Conservation (phyloP, 2,329 filamentous ascomycete genomes). For the Pyricularia pennisetigena region DNA sequence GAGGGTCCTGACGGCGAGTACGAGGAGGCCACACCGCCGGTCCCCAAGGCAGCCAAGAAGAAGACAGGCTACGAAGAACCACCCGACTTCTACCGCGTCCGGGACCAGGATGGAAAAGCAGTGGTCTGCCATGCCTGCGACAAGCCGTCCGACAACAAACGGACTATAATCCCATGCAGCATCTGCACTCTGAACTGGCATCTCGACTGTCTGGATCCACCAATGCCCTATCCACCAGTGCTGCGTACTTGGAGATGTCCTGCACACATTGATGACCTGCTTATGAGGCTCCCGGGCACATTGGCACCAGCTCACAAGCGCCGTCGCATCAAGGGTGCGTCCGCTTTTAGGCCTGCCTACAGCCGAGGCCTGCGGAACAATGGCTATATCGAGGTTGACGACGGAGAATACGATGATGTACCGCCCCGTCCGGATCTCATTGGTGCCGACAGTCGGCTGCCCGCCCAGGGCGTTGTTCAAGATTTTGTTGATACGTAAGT, state of each 20-base stretch:
- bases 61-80: slow-evolving; percentile 50
- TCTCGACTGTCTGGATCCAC: slow-evolving; percentile 82
- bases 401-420: slow-evolving; percentile 41
- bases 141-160: slow-evolving; percentile 48
- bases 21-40: slow-evolving; percentile 49
- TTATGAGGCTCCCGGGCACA: slow-evolving; percentile 45
- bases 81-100: slow-evolving; percentile 58
- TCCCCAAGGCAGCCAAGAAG: slow-evolving; percentile 48
- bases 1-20: slow-evolving; percentile 73
- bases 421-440: slow-evolving; percentile 25
- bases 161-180: slow-evolving; percentile 79
- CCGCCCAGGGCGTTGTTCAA: slow-evolving; percentile 53
- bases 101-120: slow-evolving; percentile 61
- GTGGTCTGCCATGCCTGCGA: slow-evolving; percentile 74
- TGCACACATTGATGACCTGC: slow-evolving; percentile 70
- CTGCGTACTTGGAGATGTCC: slow-evolving; percentile 82
- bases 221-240: slow-evolving; percentile 67
- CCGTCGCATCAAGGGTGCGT: slow-evolving; percentile 47
- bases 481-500: slow-evolving; percentile 53
- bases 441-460: slow-evolving; percentile 55
- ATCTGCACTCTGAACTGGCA: slow-evolving; percentile 79
- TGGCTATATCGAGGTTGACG: slow-evolving; percentile 60
- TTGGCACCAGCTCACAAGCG: slow-evolving; percentile 52
- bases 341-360: slow-evolving; percentile 40
- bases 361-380: slow-evolving; percentile 61